These are phyloP conservation scores for Angomonas deanei DNA, from an alignment of 208 protist species.

Conservation along the genomic window DNA sequence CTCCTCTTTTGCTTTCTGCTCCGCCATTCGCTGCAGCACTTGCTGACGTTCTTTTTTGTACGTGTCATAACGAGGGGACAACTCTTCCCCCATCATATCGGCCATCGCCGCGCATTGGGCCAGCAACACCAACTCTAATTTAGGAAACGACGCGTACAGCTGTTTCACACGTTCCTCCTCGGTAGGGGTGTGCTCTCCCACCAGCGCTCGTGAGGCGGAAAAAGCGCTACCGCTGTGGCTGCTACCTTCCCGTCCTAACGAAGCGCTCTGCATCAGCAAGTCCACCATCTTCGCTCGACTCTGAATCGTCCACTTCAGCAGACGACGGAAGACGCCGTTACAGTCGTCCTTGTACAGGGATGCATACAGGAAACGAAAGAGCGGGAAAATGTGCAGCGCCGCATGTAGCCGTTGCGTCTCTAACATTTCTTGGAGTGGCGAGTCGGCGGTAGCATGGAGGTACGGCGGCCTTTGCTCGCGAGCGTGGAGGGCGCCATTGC, in stretches of 20 bases:
- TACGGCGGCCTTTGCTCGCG: background rate
- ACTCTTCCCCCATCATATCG: background rate
- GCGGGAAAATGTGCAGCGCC: background rate
- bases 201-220: background rate
- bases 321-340: background rate
- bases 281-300: background rate
- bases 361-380: background rate
- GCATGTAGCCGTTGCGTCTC: background rate
- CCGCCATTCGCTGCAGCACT: background rate
- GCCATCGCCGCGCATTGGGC: slow-evolving; percentile 1
- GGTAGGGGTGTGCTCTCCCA: too few species aligned
- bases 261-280: too few species aligned
- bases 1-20: background rate
- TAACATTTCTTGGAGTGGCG: background rate
- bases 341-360: background rate
- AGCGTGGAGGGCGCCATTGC: background rate
- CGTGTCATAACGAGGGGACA: background rate
- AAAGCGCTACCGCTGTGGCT: background rate
- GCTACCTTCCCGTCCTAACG: background rate
- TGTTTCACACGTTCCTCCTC: background rate
- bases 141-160: background rate
- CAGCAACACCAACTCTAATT: background rate
- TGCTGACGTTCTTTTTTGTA: background rate
- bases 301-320: background rate
- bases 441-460: background rate